A percentile compares a stretch with the other conserved stretches of the same genome.
Evolutionary conservation across 768 basidiomycete genomes (phyloP).

Genomic region (Boletus subparvulus): DNA sequence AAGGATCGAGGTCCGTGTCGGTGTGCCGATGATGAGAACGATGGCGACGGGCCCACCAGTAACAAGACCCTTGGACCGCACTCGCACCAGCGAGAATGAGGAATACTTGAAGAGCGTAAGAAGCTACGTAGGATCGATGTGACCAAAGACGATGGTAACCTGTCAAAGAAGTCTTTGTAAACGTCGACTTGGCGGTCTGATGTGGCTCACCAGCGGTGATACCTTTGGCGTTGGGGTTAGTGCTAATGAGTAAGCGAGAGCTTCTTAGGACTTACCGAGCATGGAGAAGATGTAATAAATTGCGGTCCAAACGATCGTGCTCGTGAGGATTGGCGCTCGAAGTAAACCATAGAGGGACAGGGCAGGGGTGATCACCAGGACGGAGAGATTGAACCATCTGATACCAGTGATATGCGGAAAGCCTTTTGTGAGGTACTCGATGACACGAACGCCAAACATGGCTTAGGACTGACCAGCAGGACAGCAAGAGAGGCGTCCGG

Average conservation of each 20-base stretch:
- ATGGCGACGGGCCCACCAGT: slow-evolving; percentile 85
- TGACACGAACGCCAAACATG: slow-evolving; percentile 11
- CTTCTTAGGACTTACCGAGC: slow-evolving; percentile 47
- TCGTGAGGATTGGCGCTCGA: slow-evolving; percentile 40
- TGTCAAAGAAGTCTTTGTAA: slow-evolving; percentile 24
- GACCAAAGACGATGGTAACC: slow-evolving; percentile 87
- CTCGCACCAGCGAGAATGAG: slow-evolving; percentile 75
- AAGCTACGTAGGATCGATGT: slow-evolving; percentile 79
- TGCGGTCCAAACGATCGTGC: slow-evolving; percentile 61
- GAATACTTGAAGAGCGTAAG: slow-evolving; percentile 65
- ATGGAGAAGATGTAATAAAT: slow-evolving; percentile 87
- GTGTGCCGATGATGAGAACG: slow-evolving; percentile 84
- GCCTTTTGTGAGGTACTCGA: slow-evolving; percentile 18
- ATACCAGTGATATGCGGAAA: slow-evolving; percentile 56
- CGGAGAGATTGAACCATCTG: slow-evolving; percentile 75
- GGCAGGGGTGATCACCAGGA: slow-evolving; percentile 69
- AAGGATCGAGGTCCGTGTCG: slow-evolving; percentile 85
- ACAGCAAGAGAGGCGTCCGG: not conserved
- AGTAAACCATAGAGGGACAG: slow-evolving; percentile 70
- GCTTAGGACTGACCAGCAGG: slow-evolving; percentile 1
- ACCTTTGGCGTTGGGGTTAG: slow-evolving; percentile 32
- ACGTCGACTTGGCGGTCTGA: not conserved
- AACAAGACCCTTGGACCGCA: slow-evolving; percentile 83
- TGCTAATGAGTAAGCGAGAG: slow-evolving; percentile 8
- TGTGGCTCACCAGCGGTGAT: slow-evolving; percentile 47